phyloP scores from a whole-genome alignment of 2,329 filamentous ascomycete species.

The Venturia oleaginea region DNA sequence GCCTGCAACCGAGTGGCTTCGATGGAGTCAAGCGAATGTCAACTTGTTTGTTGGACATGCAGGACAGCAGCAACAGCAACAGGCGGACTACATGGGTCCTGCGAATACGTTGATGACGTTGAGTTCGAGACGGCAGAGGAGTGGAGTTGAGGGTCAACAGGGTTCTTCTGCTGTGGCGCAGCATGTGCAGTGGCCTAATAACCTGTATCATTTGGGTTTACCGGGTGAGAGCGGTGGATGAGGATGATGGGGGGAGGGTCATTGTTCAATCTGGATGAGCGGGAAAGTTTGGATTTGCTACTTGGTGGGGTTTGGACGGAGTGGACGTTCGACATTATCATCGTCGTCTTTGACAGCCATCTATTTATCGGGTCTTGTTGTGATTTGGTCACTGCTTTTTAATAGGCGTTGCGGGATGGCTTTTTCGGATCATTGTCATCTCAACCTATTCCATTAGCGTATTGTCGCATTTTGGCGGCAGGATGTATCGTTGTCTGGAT shows the following conservation, averaged over 20 bases:
- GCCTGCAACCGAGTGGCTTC: slow-evolving; percentile 11
- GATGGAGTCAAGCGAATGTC: slow-evolving; percentile 10
- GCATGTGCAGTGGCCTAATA: slow-evolving; percentile 5
- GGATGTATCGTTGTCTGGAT: too few relatives aligned
- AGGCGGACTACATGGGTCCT: slow-evolving; percentile 1
- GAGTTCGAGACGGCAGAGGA: neutral
- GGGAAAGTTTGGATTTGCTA: neutral
- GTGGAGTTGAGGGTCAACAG: neutral
- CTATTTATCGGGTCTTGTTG: too few relatives aligned
- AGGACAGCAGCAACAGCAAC: slow-evolving; percentile 1
- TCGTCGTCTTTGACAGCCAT: too few relatives aligned
- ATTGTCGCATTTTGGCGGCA: neutral
- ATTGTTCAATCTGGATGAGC: neutral
- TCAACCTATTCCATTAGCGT: neutral
- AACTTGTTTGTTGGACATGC: neutral
- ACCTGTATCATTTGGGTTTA: neutral
- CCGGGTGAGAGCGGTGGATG: neutral
- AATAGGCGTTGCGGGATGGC: neutral
- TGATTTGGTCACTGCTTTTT: neutral
- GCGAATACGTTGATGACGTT: slow-evolving; percentile 4
- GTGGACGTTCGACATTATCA: neutral
- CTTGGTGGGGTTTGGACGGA: neutral
- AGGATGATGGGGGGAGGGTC: too few relatives aligned
- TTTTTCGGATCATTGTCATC: neutral
- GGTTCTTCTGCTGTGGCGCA: neutral